Percentiles rank a stretch among this genome's conserved stretches.
These are phyloP conservation scores for Macaranga tanarius DNA, from an alignment of 441 rosid genomes.

Conservation along the genomic window DNA sequence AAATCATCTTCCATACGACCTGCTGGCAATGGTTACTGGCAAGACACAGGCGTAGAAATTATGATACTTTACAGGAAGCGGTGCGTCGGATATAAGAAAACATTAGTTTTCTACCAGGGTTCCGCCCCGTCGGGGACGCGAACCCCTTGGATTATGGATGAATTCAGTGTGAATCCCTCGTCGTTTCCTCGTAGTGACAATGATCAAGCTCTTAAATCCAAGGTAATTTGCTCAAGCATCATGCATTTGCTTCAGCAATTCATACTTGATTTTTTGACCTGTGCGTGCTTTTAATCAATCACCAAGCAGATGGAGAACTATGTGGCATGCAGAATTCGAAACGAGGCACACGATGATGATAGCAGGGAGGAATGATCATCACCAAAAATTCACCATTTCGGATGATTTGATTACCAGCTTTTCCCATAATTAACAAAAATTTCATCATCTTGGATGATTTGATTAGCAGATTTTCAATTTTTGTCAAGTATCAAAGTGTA, in stretches of 20 bases:
- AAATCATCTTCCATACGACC: background rate
- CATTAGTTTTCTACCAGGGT: background rate
- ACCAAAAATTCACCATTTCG: no score
- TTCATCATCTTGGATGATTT: no score
- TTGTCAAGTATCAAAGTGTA: no score
- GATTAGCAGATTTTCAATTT: no score
- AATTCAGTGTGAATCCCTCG: background rate
- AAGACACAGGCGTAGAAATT: background rate
- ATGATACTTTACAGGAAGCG: background rate
- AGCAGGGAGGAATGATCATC: no score
- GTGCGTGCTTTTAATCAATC: background rate
- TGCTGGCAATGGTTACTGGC: background rate
- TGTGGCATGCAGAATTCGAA: background rate
- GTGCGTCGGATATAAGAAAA: background rate
- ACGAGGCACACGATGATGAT: no score
- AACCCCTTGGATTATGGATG: constrained; percentile 1
- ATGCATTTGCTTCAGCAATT: no score
- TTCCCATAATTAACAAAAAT: no score
- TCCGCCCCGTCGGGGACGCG: background rate
- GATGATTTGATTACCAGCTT: no score
- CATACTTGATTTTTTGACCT: no score
- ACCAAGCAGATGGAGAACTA: background rate
- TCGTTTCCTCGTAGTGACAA: background rate
- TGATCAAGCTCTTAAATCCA: background rate
- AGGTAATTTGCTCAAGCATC: background rate